These are phyloP conservation scores for Pezicula neosporulosa DNA, from an alignment of 2,329 filamentous ascomycete species.

Conservation along the genomic window DNA sequence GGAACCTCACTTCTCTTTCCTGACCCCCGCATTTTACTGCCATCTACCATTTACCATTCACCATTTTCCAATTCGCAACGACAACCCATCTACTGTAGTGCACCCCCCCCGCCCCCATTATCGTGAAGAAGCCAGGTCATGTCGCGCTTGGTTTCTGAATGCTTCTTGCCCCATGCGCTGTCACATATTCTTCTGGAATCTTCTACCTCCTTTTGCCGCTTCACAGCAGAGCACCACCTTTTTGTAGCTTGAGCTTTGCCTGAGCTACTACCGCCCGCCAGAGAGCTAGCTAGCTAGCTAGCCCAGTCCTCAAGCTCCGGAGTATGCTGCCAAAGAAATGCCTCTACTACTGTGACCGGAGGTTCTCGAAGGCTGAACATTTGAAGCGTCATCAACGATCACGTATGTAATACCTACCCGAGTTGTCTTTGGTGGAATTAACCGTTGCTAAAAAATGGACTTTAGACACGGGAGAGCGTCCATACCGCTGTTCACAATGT, in stretches of 20 bases:
- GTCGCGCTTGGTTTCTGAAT: too few species aligned
- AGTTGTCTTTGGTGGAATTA: slow-evolving; percentile 1
- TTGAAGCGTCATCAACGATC: slow-evolving; percentile 52
- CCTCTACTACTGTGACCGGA: slow-evolving; percentile 45
- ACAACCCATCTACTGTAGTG: too few species aligned
- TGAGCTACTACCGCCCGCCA: neutral
- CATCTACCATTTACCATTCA: too few species aligned
- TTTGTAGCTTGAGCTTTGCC: too few species aligned
- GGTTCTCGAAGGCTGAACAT: slow-evolving; percentile 53
- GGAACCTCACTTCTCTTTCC: too few species aligned
- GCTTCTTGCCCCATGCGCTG: too few species aligned
- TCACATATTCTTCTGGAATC: too few species aligned
- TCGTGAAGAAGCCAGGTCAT: too few species aligned
- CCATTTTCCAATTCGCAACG: neutral
- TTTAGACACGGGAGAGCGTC: slow-evolving; percentile 49
- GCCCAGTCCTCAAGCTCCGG: neutral
- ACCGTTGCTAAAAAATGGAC: slow-evolving; percentile 16
- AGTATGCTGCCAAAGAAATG: slow-evolving; percentile 38
- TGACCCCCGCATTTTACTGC: too few species aligned
- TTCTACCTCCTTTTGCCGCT: too few species aligned
- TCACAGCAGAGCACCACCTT: too few species aligned
- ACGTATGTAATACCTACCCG: slow-evolving; percentile 36
- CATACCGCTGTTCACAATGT: slow-evolving; percentile 49
- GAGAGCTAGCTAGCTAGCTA: neutral
- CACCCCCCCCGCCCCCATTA: too few species aligned